Base-by-base conservation (phyloP, 2,329 filamentous ascomycete genomes). In the Epichloe sibirici region DNA sequence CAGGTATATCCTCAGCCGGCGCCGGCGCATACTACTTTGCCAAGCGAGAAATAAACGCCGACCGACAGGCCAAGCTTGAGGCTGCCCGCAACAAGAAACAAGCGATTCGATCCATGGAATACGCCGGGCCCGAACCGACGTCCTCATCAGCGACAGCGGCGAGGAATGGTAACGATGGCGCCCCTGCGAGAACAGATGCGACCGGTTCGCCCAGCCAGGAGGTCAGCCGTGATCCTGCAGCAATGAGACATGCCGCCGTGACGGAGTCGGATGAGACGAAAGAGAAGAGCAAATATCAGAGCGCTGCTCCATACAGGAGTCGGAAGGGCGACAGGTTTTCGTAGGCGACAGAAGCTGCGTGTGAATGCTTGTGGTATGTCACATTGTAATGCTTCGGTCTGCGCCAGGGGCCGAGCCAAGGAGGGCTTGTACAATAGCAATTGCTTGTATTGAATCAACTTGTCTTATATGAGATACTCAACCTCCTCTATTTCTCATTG, bases 11-110 rank as follows among this genome's bases (percentile, higher is more conserved):
- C 34, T 51, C 64, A 90, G 89, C 90, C 59, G 93, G 91, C 65
- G 93, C 82, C 58, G 88, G 85, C 57, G 90, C 91, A 63, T 98
- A 97, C 76, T 90, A 88, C 74, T 95, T 96, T 67, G 93, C 93
- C 58, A 98, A 98, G 77, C 79, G 82, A 65, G 85, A 84, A 68
- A 95, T 98, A 78, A 95, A 96, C 66, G 87, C 87, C 60, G 90
- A 96, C 70, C 87, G 91, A 58, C 77, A 80, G 56, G 74, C 81
- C 55, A 82, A 88, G 62, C 80, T 86, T 58, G 79, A 86, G 61
- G 82, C 86, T 56, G 78, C 76, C 54, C 76, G 78, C 52, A 71
- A 81, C 60, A 83, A 85, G 71, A 84, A 78, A 71, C 78, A 77
- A 53, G 71, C 75, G 60, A 71, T 76, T 42, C 70, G 77, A 28